Evolutionary conservation across 495 filamentous ascomycete genomes (phyloP), one percentile per base, ranked within the genome.

Genomic region (Daldinia decipiens): DNA sequence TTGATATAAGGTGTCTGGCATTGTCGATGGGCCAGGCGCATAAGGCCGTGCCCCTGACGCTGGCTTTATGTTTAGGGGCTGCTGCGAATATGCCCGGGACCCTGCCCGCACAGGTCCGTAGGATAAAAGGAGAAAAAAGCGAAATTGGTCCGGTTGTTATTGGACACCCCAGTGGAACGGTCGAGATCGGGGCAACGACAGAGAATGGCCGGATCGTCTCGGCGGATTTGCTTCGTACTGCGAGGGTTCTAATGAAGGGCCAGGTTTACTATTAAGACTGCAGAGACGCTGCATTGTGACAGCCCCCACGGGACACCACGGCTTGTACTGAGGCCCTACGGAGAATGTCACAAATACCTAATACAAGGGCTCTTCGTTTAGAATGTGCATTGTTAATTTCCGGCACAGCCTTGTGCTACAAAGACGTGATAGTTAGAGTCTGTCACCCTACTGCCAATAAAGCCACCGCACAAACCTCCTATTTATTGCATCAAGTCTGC

Each of bases 41-140:
- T 74, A 87, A 85, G 65, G 89, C 89, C 0, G 83, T 88, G 1
- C 90, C 88, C 4, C 81, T 88, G 38, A 90, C 89, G 0, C 79
- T 88, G 12, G 86, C 87, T 3, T 72, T 92, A 59, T 88, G 87
- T 52, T 68, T 90, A 51, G 89, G 87, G 17, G 84, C 86, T 15
- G 90, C 89, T 3, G 82, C 81, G 8, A 80, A 81, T 57, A 74
- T 87, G 4, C 66, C 76, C 11, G 85, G 85, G 5, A 88, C 82
- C 19, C 81, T 87, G 4, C 80, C 82, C 1, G 55, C 80, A 40
- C 77, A 79, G 43, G 70, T 82, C 24, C 60, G 75, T 59, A n/a
- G 71, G 70, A 47, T 45, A 71, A 13, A 45, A 51, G 6, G 68
- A 60, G 19, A 74, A 64, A 1, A 72, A 77, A 6, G 76, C 50